phyloP scores from a whole-genome alignment of 75 land plant genomes.

The Gnetum montanum region DNA sequence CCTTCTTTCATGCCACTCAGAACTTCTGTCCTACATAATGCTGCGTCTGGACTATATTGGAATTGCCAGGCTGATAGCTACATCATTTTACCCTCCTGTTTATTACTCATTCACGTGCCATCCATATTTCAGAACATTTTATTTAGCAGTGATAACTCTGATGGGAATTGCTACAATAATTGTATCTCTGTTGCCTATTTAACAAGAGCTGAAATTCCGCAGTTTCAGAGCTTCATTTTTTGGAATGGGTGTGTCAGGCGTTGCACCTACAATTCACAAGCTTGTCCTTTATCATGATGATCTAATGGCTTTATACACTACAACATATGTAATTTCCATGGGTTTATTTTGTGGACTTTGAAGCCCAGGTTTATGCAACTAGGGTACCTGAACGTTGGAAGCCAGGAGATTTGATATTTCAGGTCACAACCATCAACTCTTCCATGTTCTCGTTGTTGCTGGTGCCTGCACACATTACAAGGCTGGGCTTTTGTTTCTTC shows the following conservation, averaged over 20 bases:
- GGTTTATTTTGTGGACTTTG: constrained; percentile 47
- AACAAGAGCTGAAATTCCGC: constrained; percentile 43
- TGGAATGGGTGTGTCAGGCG: constrained; percentile 73
- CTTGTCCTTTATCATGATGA: constrained; percentile 42
- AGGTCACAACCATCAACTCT: constrained; percentile 80
- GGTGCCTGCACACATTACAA: constrained; percentile 73
- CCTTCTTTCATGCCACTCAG: constrained; percentile 80
- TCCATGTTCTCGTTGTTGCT: constrained; percentile 57
- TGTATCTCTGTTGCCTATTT: constrained; percentile 53
- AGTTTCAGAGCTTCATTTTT: constrained; percentile 35
- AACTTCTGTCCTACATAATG: constrained; percentile 33
- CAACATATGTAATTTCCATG: constrained; percentile 71
- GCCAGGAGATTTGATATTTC: constrained; percentile 72
- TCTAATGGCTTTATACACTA: constrained; percentile 29
- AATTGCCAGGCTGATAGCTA: constrained; percentile 82
- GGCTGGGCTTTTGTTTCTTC: constrained; percentile 46
- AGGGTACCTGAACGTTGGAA: constrained; percentile 71
- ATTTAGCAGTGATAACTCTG: constrained; percentile 55
- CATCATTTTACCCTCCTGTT: constrained; percentile 92
- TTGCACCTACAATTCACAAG: constrained; percentile 83
- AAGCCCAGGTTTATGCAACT: constrained; percentile 56
- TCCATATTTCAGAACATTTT: constrained; percentile 56
- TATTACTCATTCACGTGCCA: constrained; percentile 86
- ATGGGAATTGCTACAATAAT: constrained; percentile 53
- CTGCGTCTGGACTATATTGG: constrained; percentile 76